Percentiles rank a stretch among this genome's conserved stretches.
phyloP scores from a whole-genome alignment of 2,329 filamentous ascomycete species.

The Beauveria rudraprayagi region DNA sequence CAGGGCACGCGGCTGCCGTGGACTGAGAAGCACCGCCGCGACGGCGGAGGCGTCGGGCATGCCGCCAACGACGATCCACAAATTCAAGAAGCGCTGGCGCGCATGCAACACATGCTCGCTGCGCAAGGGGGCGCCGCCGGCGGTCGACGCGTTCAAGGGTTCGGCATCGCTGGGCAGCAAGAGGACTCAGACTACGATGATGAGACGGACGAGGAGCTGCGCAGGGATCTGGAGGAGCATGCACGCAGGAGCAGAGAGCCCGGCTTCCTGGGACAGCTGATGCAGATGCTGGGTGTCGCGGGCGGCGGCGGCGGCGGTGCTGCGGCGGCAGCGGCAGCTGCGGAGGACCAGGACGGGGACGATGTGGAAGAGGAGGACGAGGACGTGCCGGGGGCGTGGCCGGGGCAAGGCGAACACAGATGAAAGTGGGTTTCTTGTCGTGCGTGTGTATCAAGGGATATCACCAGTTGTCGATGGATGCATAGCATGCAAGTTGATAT shows the following conservation, averaged over 20 bases:
- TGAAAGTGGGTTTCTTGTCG: neutral
- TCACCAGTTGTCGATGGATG: no score
- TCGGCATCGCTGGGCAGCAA: neutral
- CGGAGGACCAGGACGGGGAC: neutral
- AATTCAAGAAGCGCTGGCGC: slow-evolving; percentile 19
- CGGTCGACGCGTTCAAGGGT: neutral
- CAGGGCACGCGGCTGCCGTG: slow-evolving; percentile 36
- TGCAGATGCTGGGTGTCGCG: slow-evolving; percentile 19
- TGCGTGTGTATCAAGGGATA: no score
- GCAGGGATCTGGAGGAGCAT: slow-evolving; percentile 23
- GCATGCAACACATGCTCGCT: slow-evolving; percentile 22
- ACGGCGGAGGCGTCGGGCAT: neutral
- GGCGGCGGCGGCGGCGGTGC: slow-evolving; percentile 8
- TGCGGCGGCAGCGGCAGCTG: neutral
- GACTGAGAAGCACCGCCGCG: slow-evolving; percentile 19
- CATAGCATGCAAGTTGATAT: no score
- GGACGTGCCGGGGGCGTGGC: slow-evolving; percentile 27
- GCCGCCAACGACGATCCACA: neutral
- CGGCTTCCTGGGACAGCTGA: slow-evolving; percentile 20
- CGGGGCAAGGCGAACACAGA: slow-evolving; percentile 13
- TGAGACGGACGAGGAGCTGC: slow-evolving; percentile 24
- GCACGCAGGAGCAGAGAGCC: slow-evolving; percentile 18
- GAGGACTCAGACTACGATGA: slow-evolving; percentile 21
- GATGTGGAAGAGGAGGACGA: slow-evolving; percentile 11
- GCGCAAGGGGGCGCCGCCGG: slow-evolving; percentile 12